A percentile compares a stretch with the other conserved stretches of the same genome.
phyloP scores from a whole-genome alignment of 2,329 filamentous ascomycete genomes.

The Alternaria brassicae region DNA sequence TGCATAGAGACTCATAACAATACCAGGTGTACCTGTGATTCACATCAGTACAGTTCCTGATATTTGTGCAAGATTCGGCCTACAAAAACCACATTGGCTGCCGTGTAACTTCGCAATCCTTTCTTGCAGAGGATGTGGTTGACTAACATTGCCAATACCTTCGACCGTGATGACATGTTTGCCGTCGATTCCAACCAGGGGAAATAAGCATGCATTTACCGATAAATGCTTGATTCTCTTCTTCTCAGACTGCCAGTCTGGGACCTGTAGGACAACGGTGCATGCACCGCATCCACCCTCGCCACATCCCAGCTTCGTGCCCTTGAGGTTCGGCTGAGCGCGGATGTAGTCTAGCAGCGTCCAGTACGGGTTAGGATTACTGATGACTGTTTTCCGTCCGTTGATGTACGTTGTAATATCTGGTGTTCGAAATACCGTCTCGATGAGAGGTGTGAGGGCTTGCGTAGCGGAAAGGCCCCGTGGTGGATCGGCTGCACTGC shows the following conservation, averaged over 20 bases:
- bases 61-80: background rate
- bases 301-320: conserved; percentile 93
- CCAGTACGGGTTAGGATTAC: conserved; percentile 86
- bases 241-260: conserved; percentile 73
- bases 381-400: conserved; percentile 81
- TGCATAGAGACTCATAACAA: conserved; percentile 92
- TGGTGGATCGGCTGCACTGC: conserved; percentile 37
- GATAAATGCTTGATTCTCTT: conserved; percentile 91
- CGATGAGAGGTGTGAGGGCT: conserved; percentile 70
- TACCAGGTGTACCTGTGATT: conserved; percentile 73
- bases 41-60: background rate
- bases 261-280: conserved; percentile 69
- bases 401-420: conserved; percentile 86
- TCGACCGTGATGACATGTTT: conserved; percentile 98
- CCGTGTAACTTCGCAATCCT: conserved; percentile 89
- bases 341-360: conserved; percentile 92
- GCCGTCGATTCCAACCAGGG: conserved; percentile 87
- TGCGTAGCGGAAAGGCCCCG: conserved; percentile 39
- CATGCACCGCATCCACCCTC: conserved; percentile 96
- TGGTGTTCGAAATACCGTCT: conserved; percentile 77
- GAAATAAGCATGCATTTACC: conserved; percentile 92
- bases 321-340: conserved; percentile 81
- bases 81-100: conserved; percentile 89
- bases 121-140: conserved; percentile 87
- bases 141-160: conserved; percentile 85